Evolutionary conservation across 305 asterid species (phyloP).

Genomic region (Fraxinus latifolia): DNA sequence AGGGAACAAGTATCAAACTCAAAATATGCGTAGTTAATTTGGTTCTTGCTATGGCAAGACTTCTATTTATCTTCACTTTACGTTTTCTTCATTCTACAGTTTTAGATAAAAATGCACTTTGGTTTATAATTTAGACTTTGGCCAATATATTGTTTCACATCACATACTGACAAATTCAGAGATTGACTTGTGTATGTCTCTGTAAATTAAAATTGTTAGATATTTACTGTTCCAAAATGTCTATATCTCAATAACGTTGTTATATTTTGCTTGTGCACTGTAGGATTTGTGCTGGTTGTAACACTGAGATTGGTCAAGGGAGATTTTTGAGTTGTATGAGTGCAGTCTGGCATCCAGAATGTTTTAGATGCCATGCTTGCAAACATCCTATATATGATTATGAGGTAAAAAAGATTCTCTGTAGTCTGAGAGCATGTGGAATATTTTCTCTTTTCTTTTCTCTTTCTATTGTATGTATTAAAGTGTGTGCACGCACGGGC

Average conservation of each 20-base stretch:
- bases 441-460: neutral
- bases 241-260: neutral
- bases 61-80: neutral
- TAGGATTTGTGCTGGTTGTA: constrained; percentile 96
- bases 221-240: neutral
- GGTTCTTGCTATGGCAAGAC: neutral
- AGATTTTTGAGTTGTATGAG: constrained; percentile 89
- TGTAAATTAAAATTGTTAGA: neutral
- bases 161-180: neutral
- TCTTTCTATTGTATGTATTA: constrained; percentile 8
- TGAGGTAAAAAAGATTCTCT: constrained; percentile 54
- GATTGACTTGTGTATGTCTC: neutral
- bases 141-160: neutral
- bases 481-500: neutral
- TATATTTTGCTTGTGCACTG: constrained; percentile 22
- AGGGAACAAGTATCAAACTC: neutral
- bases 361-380: constrained; percentile 89
- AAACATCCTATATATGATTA: constrained; percentile 86
- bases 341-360: constrained; percentile 79
- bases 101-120: neutral
- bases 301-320: constrained; percentile 78
- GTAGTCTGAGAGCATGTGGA: neutral
- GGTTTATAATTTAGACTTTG: neutral
- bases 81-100: neutral
- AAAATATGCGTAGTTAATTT: neutral